phyloP scores from a whole-genome alignment of 2,329 filamentous ascomycete species.

The Myriosclerotinia duriaeana region DNA sequence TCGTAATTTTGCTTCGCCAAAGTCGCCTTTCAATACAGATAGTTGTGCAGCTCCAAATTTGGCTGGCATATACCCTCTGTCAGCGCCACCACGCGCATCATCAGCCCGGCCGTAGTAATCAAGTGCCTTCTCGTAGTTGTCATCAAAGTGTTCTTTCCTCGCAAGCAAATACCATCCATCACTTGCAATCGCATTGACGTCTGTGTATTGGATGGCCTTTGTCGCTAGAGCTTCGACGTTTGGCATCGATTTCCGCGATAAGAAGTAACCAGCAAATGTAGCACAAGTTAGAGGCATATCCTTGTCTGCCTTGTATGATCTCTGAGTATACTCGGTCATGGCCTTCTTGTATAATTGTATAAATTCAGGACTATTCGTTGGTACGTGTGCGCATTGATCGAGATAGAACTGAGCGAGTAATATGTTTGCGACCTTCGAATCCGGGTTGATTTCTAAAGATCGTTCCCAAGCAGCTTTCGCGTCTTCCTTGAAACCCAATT shows the following conservation, averaged over 20 bases:
- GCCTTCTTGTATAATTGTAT: constrained; percentile 83
- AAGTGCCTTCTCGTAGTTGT: constrained; percentile 70
- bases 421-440: constrained; percentile 87
- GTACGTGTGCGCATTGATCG: constrained; percentile 77
- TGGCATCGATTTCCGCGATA: constrained; percentile 74
- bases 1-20: constrained; percentile 87
- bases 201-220: constrained; percentile 92
- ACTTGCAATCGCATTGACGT: constrained; percentile 93
- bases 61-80: constrained; percentile 86
- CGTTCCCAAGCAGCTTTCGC: constrained; percentile 90
- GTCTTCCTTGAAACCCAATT: constrained; percentile 89
- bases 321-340: constrained; percentile 92
- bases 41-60: constrained; percentile 94
- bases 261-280: constrained; percentile 86
- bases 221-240: constrained; percentile 85
- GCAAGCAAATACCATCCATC: constrained; percentile 97
- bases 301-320: constrained; percentile 90
- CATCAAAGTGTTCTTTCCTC: constrained; percentile 82
- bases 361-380: constrained; percentile 83
- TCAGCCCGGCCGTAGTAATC: constrained; percentile 91
- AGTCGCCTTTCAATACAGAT: constrained; percentile 77
- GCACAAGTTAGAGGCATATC: constrained; percentile 86
- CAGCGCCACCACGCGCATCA: constrained; percentile 85
- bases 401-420: constrained; percentile 88
- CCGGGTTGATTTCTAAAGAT: constrained; percentile 73